phyloP scores from a whole-genome alignment of 805 yeast species.

The Starmerella gropengiesseri region DNA sequence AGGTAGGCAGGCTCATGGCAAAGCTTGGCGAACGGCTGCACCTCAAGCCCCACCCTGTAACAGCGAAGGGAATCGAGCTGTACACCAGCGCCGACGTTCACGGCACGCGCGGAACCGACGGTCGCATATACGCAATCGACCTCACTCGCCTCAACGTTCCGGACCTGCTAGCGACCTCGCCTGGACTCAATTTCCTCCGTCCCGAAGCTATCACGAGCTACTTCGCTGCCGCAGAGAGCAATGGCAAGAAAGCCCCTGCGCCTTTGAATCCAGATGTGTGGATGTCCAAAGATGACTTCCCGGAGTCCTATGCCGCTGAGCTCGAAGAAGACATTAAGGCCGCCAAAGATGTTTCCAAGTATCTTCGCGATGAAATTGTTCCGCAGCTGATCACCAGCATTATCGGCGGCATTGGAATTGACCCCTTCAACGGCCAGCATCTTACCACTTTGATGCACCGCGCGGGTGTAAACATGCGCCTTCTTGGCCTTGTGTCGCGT shows the following conservation, averaged over 20 bases:
- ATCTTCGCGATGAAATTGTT: slow-evolving; percentile 47
- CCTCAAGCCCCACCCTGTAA: slow-evolving; percentile 55
- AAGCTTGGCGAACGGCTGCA: slow-evolving; percentile 66
- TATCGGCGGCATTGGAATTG: slow-evolving; percentile 37
- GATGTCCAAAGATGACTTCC: slow-evolving; percentile 33
- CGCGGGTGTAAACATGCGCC: slow-evolving; percentile 80
- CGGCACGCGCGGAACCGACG: slow-evolving; percentile 78
- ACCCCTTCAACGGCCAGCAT: slow-evolving; percentile 74
- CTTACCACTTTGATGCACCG: slow-evolving; percentile 59
- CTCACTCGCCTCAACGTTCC: slow-evolving; percentile 74
- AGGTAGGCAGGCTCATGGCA: slow-evolving; percentile 46
- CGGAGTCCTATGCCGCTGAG: slow-evolving; percentile 29
- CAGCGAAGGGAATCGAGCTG: slow-evolving; percentile 38
- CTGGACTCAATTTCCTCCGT: slow-evolving; percentile 56
- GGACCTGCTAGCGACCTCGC: slow-evolving; percentile 65
- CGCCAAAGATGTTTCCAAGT: slow-evolving; percentile 60
- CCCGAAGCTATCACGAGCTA: slow-evolving; percentile 64
- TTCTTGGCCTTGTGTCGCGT: slow-evolving; percentile 55
- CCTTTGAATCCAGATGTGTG: slow-evolving; percentile 74
- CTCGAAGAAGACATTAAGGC: slow-evolving; percentile 44
- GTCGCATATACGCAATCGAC: slow-evolving; percentile 74
- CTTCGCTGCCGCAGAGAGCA: slow-evolving; percentile 23
- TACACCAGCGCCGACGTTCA: slow-evolving; percentile 69
- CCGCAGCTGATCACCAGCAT: slow-evolving; percentile 52
- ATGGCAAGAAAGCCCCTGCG: slow-evolving; percentile 32